Evolutionary conservation across 352 stramenopile species (phyloP).

Genomic region (Phytophthora boehmeriae): DNA sequence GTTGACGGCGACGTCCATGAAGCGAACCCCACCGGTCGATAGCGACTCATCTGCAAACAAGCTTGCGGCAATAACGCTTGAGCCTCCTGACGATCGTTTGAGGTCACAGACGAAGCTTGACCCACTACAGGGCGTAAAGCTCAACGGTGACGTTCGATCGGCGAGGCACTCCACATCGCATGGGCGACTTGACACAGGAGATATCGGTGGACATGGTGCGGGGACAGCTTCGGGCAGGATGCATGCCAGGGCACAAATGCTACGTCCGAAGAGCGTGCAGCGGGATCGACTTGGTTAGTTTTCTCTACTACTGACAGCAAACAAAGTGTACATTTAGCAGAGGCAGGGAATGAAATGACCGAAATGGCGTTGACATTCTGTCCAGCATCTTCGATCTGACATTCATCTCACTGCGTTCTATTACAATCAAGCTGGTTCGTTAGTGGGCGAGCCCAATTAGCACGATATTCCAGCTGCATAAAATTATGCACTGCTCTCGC

Average conservation of each 20-base stretch:
- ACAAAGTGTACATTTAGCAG: conserved; percentile 1
- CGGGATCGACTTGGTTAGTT: conserved; percentile 9
- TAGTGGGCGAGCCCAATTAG: not conserved
- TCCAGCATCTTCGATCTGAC: not conserved
- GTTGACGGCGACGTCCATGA: conserved; percentile 16
- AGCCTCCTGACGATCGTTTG: conserved; percentile 39
- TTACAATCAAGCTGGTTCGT: conserved; percentile 18
- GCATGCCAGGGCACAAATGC: conserved; percentile 55
- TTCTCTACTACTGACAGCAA: not conserved
- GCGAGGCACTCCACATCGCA: conserved; percentile 18
- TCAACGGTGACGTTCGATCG: conserved; percentile 28
- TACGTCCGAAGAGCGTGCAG: conserved; percentile 54
- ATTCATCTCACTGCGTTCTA: conserved; percentile 9
- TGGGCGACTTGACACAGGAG: conserved; percentile 1
- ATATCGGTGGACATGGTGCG: conserved; percentile 11
- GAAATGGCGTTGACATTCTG: not conserved
- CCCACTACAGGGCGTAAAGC: conserved; percentile 55
- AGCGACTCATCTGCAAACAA: conserved; percentile 39
- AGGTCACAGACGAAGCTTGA: conserved; percentile 70
- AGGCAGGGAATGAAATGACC: not conserved
- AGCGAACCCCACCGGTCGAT: conserved; percentile 12
- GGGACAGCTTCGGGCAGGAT: conserved; percentile 50
- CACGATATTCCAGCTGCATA: conserved; percentile 3
- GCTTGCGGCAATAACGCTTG: conserved; percentile 38
- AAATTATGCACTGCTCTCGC: not conserved